Percentiles rank a stretch among this genome's conserved stretches.
These are phyloP conservation scores for Mucor piriformis DNA, from an alignment of 371 early-diverging fungal genomes.

Conservation along the genomic window DNA sequence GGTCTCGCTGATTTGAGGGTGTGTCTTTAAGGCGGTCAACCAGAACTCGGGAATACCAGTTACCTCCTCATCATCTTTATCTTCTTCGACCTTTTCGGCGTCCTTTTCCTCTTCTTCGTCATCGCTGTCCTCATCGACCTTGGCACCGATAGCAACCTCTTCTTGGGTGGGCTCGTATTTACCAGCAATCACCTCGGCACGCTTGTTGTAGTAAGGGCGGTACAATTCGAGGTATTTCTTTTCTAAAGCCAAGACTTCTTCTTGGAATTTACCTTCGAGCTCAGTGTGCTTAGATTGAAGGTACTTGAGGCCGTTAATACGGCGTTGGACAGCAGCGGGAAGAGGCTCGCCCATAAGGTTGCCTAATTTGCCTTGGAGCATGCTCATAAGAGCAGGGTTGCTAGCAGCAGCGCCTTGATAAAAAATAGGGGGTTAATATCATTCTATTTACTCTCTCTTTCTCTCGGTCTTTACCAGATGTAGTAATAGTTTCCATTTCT, in stretches of 20 bases:
- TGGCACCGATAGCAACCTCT: slow-evolving; percentile 72
- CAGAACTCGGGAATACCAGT: slow-evolving; percentile 90
- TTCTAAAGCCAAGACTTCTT: slow-evolving; percentile 90
- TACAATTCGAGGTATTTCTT: slow-evolving; percentile 90
- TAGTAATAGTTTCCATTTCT: slow-evolving; percentile 52
- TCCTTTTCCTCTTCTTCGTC: slow-evolving; percentile 40
- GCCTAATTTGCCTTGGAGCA: slow-evolving; percentile 66
- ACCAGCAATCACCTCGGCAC: slow-evolving; percentile 79
- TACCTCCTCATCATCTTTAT: slow-evolving; percentile 47
- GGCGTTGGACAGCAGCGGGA: slow-evolving; percentile 74
- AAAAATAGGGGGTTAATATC: not conserved
- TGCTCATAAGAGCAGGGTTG: slow-evolving; percentile 51
- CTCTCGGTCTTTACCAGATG: slow-evolving; percentile 27
- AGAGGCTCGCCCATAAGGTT: slow-evolving; percentile 66
- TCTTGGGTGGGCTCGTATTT: slow-evolving; percentile 84
- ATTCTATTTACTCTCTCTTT: slow-evolving; percentile 5
- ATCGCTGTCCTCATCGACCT: slow-evolving; percentile 54
- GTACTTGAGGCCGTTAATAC: slow-evolving; percentile 83
- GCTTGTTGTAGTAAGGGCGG: slow-evolving; percentile 88
- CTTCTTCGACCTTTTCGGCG: slow-evolving; percentile 36
- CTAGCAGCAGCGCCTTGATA: slow-evolving; percentile 24
- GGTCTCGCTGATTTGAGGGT: slow-evolving; percentile 74
- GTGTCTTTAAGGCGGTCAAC: slow-evolving; percentile 89
- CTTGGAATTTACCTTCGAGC: slow-evolving; percentile 85
- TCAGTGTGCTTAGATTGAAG: slow-evolving; percentile 83